Evolutionary conservation across 2,329 filamentous ascomycete species (phyloP).

Genomic region (Seiridium unicorne): DNA sequence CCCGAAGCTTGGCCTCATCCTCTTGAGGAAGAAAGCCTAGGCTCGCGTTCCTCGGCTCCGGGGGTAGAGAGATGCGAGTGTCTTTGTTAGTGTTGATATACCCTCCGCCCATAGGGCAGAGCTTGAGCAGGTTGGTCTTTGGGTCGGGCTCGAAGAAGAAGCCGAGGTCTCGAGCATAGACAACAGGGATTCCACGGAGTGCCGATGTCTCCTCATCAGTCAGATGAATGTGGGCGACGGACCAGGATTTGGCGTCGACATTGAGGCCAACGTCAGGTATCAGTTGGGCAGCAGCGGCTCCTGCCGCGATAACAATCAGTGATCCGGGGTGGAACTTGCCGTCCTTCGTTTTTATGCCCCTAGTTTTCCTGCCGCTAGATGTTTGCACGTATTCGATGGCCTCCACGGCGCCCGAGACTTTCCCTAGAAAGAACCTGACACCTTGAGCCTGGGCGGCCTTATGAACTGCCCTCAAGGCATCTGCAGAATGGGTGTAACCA

Average conservation of each 20-base stretch:
- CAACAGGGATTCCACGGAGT: slow-evolving; percentile 58
- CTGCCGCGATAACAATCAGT: slow-evolving; percentile 49
- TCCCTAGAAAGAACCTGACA: slow-evolving; percentile 36
- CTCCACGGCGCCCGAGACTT: slow-evolving; percentile 36
- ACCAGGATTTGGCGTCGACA: slow-evolving; percentile 56
- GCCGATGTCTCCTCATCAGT: slow-evolving; percentile 50
- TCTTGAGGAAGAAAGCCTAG: slow-evolving; percentile 47
- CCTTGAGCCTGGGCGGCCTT: slow-evolving; percentile 32
- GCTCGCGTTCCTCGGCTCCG: neutral
- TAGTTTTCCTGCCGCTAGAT: slow-evolving; percentile 12
- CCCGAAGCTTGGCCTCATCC: slow-evolving; percentile 49
- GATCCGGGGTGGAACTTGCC: slow-evolving; percentile 28
- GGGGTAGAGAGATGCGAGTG: neutral
- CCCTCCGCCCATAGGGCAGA: slow-evolving; percentile 58
- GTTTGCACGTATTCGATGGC: slow-evolving; percentile 27
- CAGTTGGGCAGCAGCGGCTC: slow-evolving; percentile 46
- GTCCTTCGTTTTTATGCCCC: slow-evolving; percentile 22
- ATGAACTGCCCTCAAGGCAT: slow-evolving; percentile 48
- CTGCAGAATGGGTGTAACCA: slow-evolving; percentile 55
- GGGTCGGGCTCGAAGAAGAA: slow-evolving; percentile 67
- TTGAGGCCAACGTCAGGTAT: slow-evolving; percentile 47
- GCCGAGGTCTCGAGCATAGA: slow-evolving; percentile 59
- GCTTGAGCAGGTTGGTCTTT: slow-evolving; percentile 55
- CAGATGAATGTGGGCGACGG: slow-evolving; percentile 58
- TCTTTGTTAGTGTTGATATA: slow-evolving; percentile 42